Evolutionary conservation across 306 rosid species (phyloP).

Genomic region (Hippophae gyantsensis): DNA sequence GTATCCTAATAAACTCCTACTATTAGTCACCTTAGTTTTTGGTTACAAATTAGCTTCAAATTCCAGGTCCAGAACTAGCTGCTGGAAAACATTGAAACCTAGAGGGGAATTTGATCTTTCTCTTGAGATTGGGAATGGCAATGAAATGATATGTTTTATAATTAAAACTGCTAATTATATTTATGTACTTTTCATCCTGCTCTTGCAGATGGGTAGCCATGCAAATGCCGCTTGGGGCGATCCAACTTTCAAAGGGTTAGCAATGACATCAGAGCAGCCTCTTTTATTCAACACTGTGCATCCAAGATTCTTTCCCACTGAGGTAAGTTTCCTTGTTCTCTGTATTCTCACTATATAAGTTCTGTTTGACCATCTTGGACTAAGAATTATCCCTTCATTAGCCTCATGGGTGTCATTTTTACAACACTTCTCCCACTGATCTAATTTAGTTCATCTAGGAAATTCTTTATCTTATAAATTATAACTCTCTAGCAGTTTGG

Average conservation of each 20-base stretch:
- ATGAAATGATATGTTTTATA: not conserved
- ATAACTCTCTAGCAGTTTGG: no score
- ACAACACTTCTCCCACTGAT: no score
- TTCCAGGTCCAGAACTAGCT: no score
- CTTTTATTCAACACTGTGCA: conserved; percentile 50
- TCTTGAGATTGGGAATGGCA: no score
- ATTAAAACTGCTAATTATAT: conserved; percentile 6
- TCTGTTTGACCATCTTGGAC: not conserved
- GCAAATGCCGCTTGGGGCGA: conserved; percentile 31
- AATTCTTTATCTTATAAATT: no score
- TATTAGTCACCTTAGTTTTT: no score
- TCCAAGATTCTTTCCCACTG: conserved; percentile 52
- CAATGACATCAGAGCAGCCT: conserved; percentile 47
- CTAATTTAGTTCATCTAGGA: no score
- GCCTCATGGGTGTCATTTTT: not conserved
- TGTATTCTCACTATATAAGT: conserved; percentile 1
- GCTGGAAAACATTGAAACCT: no score
- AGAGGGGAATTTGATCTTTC: no score
- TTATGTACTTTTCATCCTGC: conserved; percentile 14
- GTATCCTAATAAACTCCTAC: conserved; percentile 22
- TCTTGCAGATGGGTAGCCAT: conserved; percentile 57
- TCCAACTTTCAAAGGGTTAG: conserved; percentile 52
- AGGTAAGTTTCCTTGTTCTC: conserved; percentile 40
- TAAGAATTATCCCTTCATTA: not conserved
- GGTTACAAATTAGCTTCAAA: no score